phyloP scores from a whole-genome alignment of 2,329 filamentous ascomycete species.

The Botrytis medusae region DNA sequence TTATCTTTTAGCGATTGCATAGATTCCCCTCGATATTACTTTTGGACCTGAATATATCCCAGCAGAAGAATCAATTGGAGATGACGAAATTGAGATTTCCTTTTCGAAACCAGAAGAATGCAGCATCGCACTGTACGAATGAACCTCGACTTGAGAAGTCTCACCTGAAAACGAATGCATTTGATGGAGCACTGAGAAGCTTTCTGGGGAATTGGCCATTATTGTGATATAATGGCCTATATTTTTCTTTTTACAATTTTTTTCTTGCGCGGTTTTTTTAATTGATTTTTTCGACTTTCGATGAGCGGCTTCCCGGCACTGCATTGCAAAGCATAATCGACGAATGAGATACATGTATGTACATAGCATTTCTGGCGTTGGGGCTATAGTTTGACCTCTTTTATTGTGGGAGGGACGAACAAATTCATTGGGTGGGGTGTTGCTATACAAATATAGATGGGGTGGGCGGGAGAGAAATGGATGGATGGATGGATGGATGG shows the following conservation, averaged over 20 bases:
- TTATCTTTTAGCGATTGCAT: constrained; percentile 21
- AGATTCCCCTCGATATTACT: constrained; percentile 1
- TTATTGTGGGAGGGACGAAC: neutral
- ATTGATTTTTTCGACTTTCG: constrained; percentile 1
- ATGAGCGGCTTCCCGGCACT: constrained; percentile 6
- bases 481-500: neutral
- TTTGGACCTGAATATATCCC: constrained; percentile 12
- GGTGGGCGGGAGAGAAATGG: neutral
- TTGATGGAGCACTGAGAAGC: neutral
- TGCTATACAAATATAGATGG: constrained; percentile 10
- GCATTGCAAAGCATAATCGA: constrained; percentile 15
- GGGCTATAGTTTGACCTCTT: neutral
- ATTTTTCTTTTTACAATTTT: neutral
- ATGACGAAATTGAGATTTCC: neutral
- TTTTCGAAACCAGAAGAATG: neutral
- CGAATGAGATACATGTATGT: constrained; percentile 20
- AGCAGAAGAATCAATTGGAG: constrained; percentile 2
- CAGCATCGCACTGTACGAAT: neutral
- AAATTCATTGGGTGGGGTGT: constrained; percentile 16
- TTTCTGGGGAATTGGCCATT: neutral
- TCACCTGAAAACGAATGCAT: neutral
- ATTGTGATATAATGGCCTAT: neutral
- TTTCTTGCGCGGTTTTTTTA: neutral
- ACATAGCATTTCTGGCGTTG: constrained; percentile 23
- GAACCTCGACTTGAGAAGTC: neutral